Percentiles rank a stretch among this genome's conserved stretches.
Conservation (phyloP, 2,329 filamentous ascomycete species). For the Aspergillus texensis region DNA sequence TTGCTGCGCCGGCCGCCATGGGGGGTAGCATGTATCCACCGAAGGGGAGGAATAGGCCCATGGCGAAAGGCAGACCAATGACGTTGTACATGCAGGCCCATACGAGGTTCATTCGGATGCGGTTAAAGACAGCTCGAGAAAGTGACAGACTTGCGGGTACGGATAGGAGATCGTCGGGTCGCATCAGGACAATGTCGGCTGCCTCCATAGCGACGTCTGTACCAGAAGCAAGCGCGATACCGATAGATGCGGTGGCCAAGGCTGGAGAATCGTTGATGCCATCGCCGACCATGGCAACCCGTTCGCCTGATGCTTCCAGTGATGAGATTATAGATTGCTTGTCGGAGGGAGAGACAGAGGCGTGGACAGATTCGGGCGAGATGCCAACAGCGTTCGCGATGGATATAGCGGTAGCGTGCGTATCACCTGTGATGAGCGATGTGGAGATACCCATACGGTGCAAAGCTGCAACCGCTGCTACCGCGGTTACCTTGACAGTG, state of each 20-base stretch:
- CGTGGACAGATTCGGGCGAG: constrained; percentile 71
- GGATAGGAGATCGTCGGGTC: constrained; percentile 84
- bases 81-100: constrained; percentile 96
- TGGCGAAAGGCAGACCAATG: constrained; percentile 89
- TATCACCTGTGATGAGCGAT: constrained; percentile 93
- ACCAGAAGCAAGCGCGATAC: constrained; percentile 88
- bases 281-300: constrained; percentile 96
- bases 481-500: constrained; percentile 85
- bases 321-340: constrained; percentile 83
- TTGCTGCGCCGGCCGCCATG: constrained; percentile 91
- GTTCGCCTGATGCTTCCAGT: constrained; percentile 72
- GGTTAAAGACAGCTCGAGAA: constrained; percentile 79
- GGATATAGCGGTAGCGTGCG: constrained; percentile 77
- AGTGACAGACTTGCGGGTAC: constrained; percentile 87
- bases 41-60: constrained; percentile 92
- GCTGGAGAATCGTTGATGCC: constrained; percentile 98
- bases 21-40: constrained; percentile 81
- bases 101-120: constrained; percentile 89
- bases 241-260: constrained; percentile 86
- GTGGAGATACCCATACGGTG: constrained; percentile 82
- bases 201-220: constrained; percentile 98
- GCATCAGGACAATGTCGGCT: constrained; percentile 94
- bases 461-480: constrained; percentile 77
- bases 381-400: constrained; percentile 86
- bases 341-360: constrained; percentile 86